Evolutionary conservation across 108 stramenopile species (phyloP), one percentile per base, ranked within the genome.

Genomic region (Seminavis robusta): DNA sequence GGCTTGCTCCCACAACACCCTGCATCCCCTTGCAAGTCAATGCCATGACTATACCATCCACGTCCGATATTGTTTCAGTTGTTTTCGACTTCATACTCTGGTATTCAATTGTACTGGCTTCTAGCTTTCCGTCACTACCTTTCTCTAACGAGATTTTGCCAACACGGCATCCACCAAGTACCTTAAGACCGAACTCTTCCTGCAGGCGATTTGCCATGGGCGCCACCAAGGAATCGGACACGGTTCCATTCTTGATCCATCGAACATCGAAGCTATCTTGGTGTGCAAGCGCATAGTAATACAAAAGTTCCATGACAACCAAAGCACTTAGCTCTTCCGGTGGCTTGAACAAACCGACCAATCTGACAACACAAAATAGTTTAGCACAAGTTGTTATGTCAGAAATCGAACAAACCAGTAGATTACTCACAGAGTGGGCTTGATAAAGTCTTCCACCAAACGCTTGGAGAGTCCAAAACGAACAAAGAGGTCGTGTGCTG

Each of bases 221-320:
- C n/a, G 45, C 59, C 58, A 95, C 73, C 23, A 95, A 65, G 7
- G 85, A 83, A 42, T 92, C 83, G 13, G 73, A 69, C 0, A 95
- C 92, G 3, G 92, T 92, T 0, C 95, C 95, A 24, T 84, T 90
- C 44, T 83, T 83, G 21, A 94, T 90, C 92, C 95, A 96, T 33
- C 93, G 77, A 0, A 96, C 95, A 63, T 96, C 95, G 70, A 96
- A 96, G 28, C 73, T 73, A 53, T 93, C 86, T 66, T 94, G 88
- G 69, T 96, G 95, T n/a, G 93, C 95, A 40, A 96, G 61, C 1
- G 94, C 95, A 66, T 96, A 96, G 66, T 88, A 96, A 68, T 96
- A 96, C 39, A 96, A 43, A 33, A 96, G 60, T 61, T 94, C 95
- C 90, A 96, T 92, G 0, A 92, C 90, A 9, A 96, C 95, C 24